phyloP scores from a whole-genome alignment of 352 stramenopile genomes.

The Pythium coloratum region DNA sequence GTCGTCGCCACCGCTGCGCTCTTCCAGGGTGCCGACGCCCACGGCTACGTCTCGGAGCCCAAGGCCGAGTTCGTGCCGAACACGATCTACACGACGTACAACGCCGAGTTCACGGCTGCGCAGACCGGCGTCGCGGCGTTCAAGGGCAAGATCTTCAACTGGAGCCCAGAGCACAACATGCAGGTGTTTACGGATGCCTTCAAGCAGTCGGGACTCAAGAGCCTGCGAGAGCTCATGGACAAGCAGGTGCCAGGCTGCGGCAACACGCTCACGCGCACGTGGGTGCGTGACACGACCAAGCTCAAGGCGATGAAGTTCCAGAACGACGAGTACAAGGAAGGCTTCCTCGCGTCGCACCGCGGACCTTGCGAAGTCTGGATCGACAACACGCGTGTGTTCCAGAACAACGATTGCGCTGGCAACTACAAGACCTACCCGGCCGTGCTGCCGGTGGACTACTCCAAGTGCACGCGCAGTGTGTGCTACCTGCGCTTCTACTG shows the following conservation, averaged over 20 bases:
- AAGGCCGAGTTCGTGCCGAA: constrained; percentile 37
- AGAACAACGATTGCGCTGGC: constrained; percentile 46
- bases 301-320: constrained; percentile 40
- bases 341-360: constrained; percentile 55
- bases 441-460: constrained; percentile 34
- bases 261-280: constrained; percentile 37
- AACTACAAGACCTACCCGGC: constrained; percentile 39
- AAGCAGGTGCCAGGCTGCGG: constrained; percentile 26
- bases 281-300: constrained; percentile 24
- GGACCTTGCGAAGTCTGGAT: constrained; percentile 65
- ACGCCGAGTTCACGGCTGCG: constrained; percentile 30
- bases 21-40: constrained; percentile 31
- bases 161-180: constrained; percentile 43
- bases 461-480: constrained; percentile 26
- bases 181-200: constrained; percentile 45
- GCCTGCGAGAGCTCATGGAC: constrained; percentile 18
- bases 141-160: constrained; percentile 55
- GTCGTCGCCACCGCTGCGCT: constrained; percentile 5
- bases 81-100: constrained; percentile 25
- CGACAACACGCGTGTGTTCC: constrained; percentile 40
- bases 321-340: constrained; percentile 46
- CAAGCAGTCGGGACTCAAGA: constrained; percentile 15
- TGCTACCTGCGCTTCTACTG: constrained; percentile 44
- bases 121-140: constrained; percentile 30
- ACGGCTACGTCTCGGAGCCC: constrained; percentile 54